Evolutionary conservation across 305 asterid species (phyloP).

Genomic region (Fraxinus sp.): DNA sequence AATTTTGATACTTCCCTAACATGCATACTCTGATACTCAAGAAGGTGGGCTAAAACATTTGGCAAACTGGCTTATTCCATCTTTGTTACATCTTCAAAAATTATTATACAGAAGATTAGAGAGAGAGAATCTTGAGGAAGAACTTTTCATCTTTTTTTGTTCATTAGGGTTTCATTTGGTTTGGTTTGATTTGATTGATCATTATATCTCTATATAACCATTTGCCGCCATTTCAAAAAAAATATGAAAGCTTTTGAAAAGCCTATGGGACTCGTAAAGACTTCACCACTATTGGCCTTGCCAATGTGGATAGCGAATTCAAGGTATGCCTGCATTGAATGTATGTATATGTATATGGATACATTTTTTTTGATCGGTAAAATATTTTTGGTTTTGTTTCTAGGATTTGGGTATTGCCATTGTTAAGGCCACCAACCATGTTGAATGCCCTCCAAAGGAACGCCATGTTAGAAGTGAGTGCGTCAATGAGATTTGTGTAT

Average conservation of each 20-base stretch:
- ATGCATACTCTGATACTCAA: too few relatives aligned
- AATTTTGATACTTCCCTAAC: too few relatives aligned
- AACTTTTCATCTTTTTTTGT: conserved; percentile 24
- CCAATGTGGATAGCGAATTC: conserved; percentile 88
- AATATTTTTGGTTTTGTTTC: conserved; percentile 17
- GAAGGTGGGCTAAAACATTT: too few relatives aligned
- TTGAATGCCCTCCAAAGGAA: conserved; percentile 82
- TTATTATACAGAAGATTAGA: background rate
- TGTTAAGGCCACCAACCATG: conserved; percentile 89
- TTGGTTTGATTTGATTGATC: background rate
- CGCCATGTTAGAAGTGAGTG: conserved; percentile 80
- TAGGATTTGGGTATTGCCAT: conserved; percentile 91
- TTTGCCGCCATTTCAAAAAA: conserved; percentile 18
- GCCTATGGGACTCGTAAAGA: conserved; percentile 95
- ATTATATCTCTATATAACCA: conserved; percentile 14
- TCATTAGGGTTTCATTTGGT: background rate
- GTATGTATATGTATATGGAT: background rate
- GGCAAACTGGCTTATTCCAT: background rate
- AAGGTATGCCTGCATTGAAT: conserved; percentile 43
- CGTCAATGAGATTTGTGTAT: background rate
- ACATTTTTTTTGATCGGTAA: background rate
- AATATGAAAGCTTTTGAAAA: conserved; percentile 69
- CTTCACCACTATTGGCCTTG: conserved; percentile 85
- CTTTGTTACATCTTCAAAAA: background rate
- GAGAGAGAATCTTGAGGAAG: conserved; percentile 26